A percentile compares a stretch with the other conserved stretches of the same genome.
These are phyloP conservation scores for Lagenidium giganteum DNA, from an alignment of 352 stramenopile species.

Conservation along the genomic window DNA sequence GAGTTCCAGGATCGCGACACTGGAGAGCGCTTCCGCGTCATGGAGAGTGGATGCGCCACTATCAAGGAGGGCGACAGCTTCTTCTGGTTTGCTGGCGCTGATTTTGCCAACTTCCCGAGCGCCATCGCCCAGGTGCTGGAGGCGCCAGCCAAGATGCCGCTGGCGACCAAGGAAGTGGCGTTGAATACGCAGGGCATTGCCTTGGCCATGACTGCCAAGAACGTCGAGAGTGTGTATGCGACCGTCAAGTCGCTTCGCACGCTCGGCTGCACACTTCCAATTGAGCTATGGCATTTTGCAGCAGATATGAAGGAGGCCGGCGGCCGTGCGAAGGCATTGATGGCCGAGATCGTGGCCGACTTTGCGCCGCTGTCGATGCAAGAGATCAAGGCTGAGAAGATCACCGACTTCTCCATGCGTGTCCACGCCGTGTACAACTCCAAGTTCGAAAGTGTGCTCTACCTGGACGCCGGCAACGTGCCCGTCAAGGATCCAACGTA, in stretches of 20 bases:
- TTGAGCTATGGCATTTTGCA: slow-evolving; percentile 18
- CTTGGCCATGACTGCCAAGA: slow-evolving; percentile 1
- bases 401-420: no score
- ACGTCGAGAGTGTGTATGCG: not conserved
- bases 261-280: slow-evolving; percentile 11
- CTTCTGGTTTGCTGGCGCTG: slow-evolving; percentile 7
- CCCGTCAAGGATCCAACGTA: slow-evolving; percentile 78
- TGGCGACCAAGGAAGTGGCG: no score
- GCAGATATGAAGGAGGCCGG: slow-evolving; percentile 7
- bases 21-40: slow-evolving; percentile 5
- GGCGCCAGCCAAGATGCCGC: no score
- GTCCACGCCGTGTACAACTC: slow-evolving; percentile 81
- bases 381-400: no score
- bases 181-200: slow-evolving; percentile 10
- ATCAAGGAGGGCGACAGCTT: not conserved
- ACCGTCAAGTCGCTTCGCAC: slow-evolving; percentile 6
- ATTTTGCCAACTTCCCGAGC: slow-evolving; percentile 11
- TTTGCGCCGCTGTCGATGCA: not conserved
- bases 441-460: slow-evolving; percentile 78
- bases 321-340: not conserved
- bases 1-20: slow-evolving; percentile 5
- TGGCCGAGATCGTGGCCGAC: no score
- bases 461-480: slow-evolving; percentile 81
- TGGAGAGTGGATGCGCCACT: slow-evolving; percentile 4
- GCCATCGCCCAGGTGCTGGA: slow-evolving; percentile 10